phyloP scores from a whole-genome alignment of 2,329 filamentous ascomycete genomes.

The Pleoardoris graminearum region DNA sequence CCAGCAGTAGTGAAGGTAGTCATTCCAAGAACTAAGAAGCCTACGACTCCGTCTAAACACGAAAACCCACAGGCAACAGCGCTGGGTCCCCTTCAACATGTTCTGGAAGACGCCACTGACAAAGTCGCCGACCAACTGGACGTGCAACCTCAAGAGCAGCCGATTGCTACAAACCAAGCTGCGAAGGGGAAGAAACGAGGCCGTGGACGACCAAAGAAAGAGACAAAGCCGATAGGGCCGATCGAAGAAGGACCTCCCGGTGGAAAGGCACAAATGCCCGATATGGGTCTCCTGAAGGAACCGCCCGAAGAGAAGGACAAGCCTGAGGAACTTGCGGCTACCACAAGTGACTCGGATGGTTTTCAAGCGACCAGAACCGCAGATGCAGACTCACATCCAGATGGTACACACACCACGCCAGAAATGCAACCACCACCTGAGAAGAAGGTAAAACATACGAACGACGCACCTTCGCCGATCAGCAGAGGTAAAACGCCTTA shows the following conservation, averaged over 20 bases:
- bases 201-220: constrained; percentile 40
- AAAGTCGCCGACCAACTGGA: constrained; percentile 21
- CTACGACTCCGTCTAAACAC: not conserved
- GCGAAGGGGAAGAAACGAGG: constrained; percentile 31
- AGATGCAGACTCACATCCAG: not conserved
- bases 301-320: not conserved
- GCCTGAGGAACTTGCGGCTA: not conserved
- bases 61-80: not conserved
- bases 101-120: not conserved
- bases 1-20: constrained; percentile 8
- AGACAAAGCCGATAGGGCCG: constrained; percentile 8
- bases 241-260: constrained; percentile 8
- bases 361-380: not conserved
- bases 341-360: not conserved
- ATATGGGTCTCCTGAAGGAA: not conserved
- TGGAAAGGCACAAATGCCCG: not conserved
- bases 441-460: constrained; percentile 1
- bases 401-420: not conserved
- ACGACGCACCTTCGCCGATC: constrained; percentile 23
- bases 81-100: not conserved
- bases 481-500: constrained; percentile 48
- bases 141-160: constrained; percentile 3
- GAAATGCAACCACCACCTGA: not conserved
- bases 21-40: constrained; percentile 7
- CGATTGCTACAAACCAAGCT: not conserved